Base-by-base conservation (phyloP, 1,139 yeast genomes). In the Taphrina confusa region DNA sequence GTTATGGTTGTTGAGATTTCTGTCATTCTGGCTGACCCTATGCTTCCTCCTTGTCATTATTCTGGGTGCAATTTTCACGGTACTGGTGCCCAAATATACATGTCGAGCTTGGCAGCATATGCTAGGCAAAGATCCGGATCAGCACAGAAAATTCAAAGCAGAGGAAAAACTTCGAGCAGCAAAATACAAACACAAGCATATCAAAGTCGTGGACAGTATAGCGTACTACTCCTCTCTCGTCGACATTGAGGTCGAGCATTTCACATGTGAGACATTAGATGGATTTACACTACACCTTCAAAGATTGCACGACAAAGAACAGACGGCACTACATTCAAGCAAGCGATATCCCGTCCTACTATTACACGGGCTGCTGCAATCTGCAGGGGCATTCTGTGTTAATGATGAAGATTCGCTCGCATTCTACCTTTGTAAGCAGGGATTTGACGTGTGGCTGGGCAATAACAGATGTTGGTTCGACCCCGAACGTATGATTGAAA, bases 381-480 rank as follows among this genome's bases (percentile, higher is more conserved):
- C 95, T 28, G 83, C 94, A 0, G 97, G 92, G 0, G 86, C 96
- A 0, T 92, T 79, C 71, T 78, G 92, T 33, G 84, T 95, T 0
- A 76, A 87, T 18, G 97, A 97, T 0, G 76, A 77, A 60, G 81
- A 87, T 62, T 86, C 95, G 4, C 70, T 92, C 57, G 94, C 94
- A 0, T 83, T 82, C 66, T 79, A 76, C 66, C 75, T 91, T 28
- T 72, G 77, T 44, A 75, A 78, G 23, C 71, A 75, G 31, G 96
- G 96, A 0, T 89, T 79, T 70, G 97, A 92, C 67, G 92, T 92
- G 1, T 92, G 97, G 97, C 72, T 92, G 60, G 97, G 97, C 0
- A 90, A 91, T 69, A 91, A 91, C 70, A 75, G 98, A 62, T 83
- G 95, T 64, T 94, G 96, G 33, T 88, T 90, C 70, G 76, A 79